A percentile compares a stretch with the other conserved stretches of the same genome.
These are phyloP conservation scores for Hansenula sp. DNA, from an alignment of 1,139 yeast genomes.

Conservation along the genomic window DNA sequence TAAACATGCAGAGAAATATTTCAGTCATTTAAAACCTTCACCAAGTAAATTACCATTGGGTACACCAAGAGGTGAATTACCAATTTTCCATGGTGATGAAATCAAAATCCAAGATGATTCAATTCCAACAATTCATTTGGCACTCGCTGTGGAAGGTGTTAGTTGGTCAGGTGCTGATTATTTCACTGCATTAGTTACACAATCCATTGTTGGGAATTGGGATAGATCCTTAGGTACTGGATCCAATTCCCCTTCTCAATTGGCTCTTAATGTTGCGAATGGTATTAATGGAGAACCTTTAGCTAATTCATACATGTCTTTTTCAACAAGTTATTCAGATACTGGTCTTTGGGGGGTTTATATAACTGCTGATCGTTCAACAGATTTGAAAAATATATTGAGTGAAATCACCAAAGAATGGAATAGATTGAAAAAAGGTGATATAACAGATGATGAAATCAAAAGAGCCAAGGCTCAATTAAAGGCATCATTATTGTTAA, in stretches of 20 bases:
- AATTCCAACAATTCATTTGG: slow-evolving; percentile 87
- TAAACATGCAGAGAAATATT: slow-evolving; percentile 65
- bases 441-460: slow-evolving; percentile 79
- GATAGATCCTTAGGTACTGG: slow-evolving; percentile 86
- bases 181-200: slow-evolving; percentile 92
- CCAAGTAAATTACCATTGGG: slow-evolving; percentile 66
- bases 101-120: slow-evolving; percentile 78
- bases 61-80: slow-evolving; percentile 71
- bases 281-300: slow-evolving; percentile 48
- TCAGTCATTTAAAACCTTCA: slow-evolving; percentile 72
- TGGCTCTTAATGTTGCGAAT: slow-evolving; percentile 73
- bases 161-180: slow-evolving; percentile 97
- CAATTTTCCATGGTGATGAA: slow-evolving; percentile 84
- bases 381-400: slow-evolving; percentile 61
- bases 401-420: slow-evolving; percentile 83
- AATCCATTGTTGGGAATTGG: slow-evolving; percentile 97
- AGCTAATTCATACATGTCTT: slow-evolving; percentile 94
- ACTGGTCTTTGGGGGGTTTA: slow-evolving; percentile 98
- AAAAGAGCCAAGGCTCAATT: slow-evolving; percentile 92
- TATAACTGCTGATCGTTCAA: slow-evolving; percentile 69
- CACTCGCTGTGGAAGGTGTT: slow-evolving; percentile 95
- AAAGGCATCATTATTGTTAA: slow-evolving; percentile 84
- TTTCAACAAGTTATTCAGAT: slow-evolving; percentile 95
- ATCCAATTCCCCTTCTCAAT: slow-evolving; percentile 68
- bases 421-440: slow-evolving; percentile 76